Percentiles rank a stretch among this genome's conserved stretches.
Conservation (phyloP, 2,329 filamentous ascomycete species). For the Geosmithia flava region DNA sequence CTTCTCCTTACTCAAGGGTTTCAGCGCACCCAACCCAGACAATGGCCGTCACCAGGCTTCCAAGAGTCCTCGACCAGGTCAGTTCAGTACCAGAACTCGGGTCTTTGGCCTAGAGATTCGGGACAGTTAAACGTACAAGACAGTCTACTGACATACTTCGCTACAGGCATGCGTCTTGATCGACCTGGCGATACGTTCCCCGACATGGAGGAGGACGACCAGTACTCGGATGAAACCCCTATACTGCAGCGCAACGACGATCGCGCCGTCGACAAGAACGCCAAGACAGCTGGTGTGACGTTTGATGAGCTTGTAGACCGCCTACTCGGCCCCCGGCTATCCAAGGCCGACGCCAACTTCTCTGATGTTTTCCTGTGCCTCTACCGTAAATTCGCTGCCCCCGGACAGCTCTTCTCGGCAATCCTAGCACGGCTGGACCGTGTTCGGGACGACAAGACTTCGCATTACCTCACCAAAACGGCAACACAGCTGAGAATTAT, state of each 20-base stretch:
- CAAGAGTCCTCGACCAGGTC: constrained; percentile 17
- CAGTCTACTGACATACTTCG: constrained; percentile 32
- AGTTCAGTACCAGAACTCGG: constrained; percentile 7
- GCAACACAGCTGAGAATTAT: constrained; percentile 75
- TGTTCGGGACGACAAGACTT: constrained; percentile 51
- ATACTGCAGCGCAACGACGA: constrained; percentile 57
- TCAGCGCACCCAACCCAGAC: constrained; percentile 31
- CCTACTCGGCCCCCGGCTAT: constrained; percentile 70
- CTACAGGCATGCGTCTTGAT: constrained; percentile 38
- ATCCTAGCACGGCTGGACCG: constrained; percentile 67
- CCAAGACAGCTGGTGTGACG: constrained; percentile 38
- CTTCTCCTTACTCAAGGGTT: constrained; percentile 45
- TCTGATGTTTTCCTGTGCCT: constrained; percentile 79
- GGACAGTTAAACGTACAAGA: constrained; percentile 26
- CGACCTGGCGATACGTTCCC: constrained; percentile 40
- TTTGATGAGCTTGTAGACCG: constrained; percentile 74
- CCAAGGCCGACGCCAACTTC: constrained; percentile 82
- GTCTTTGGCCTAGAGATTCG: not conserved
- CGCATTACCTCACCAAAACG: constrained; percentile 63
- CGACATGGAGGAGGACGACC: constrained; percentile 59
- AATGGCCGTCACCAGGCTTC: constrained; percentile 15
- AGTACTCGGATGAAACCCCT: constrained; percentile 54
- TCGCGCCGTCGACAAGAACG: constrained; percentile 34
- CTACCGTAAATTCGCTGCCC: constrained; percentile 87
- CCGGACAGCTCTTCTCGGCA: constrained; percentile 62